These are phyloP conservation scores for Helotiales sp. DNA, from an alignment of 2,329 filamentous ascomycete genomes.

Conservation along the genomic window DNA sequence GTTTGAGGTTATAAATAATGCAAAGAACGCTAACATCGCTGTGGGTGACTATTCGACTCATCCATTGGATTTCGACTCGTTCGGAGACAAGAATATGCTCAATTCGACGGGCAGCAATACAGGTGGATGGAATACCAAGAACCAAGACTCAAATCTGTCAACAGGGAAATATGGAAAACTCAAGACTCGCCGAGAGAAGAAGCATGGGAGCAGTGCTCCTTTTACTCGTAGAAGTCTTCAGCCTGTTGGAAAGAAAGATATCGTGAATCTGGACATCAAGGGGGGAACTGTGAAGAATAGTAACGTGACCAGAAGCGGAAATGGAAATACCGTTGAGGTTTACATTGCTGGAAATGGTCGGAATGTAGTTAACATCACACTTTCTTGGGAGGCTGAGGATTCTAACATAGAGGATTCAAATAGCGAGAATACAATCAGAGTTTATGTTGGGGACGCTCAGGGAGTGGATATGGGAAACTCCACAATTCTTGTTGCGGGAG, in stretches of 20 bases:
- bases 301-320: background rate
- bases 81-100: slow-evolving; percentile 17
- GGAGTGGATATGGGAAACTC: background rate
- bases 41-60: slow-evolving; percentile 9
- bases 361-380: slow-evolving; percentile 6
- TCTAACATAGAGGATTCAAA: background rate
- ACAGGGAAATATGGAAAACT: background rate
- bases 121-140: slow-evolving; percentile 17
- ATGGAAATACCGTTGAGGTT: slow-evolving; percentile 5
- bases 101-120: slow-evolving; percentile 17
- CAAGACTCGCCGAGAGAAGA: background rate
- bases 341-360: slow-evolving; percentile 11
- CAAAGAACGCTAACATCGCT: slow-evolving; percentile 9
- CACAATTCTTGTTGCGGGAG: background rate
- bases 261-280: slow-evolving; percentile 8
- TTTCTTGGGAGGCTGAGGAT: slow-evolving; percentile 2
- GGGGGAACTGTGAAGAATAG: background rate
- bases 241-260: slow-evolving; percentile 1
- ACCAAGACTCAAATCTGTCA: background rate
- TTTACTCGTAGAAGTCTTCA: background rate
- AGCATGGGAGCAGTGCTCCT: background rate
- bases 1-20: slow-evolving; percentile 14
- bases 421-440: background rate
- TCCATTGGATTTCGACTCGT: slow-evolving; percentile 1
- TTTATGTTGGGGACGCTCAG: background rate